Base-by-base conservation (phyloP, 129 eudicot genomes). In the Arctium minus region DNA sequence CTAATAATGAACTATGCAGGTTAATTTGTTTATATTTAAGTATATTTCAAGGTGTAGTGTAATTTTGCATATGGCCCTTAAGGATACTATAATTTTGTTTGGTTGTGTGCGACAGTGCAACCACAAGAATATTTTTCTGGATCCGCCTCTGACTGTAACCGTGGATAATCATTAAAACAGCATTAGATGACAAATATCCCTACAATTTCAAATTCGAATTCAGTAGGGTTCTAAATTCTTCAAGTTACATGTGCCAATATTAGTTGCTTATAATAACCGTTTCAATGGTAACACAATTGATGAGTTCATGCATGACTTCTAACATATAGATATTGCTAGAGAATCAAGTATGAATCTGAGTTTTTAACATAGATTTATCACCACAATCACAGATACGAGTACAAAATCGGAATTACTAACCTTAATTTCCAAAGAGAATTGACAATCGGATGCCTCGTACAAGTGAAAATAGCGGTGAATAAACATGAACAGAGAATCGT, bases 371-470 rank as follows among this genome's bases (percentile, higher is more conserved):
- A 72, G 5, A 37, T 72, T 15, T 22, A 11, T 31, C 15, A 18
- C 17, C 46, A 72, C 30, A 46, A 46, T 46, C 12, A 10, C 56
- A 46, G 56, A 46, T 10, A 46, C 7, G 70, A 80, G 37, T 64
- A 65, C 10, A 75, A 82, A 62, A 82, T 82, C 8, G 69, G 18
- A 65, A 82, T 31, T 39, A 42, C 74, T 3, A 67, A 38, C 74
- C 75, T 33, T 33, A 67, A 75, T 65, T 81, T 74, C 50, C 35
- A 27, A 65, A n/a, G 74, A 79, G 73, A 42, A 42, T 40, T 27
- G 8, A 9, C 27, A 2, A 71, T 46, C 15, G 38, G 40, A 77
- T n/a, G 36, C n/a, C 18, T 78, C 33, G 36, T 6, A n/a, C 11
- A 22, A 60, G 56, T 13, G 22, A 53, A 42, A 79, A 0, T 64